Evolutionary conservation across 2,329 filamentous ascomycete species (phyloP).

Genomic region (Cytospora piceae): DNA sequence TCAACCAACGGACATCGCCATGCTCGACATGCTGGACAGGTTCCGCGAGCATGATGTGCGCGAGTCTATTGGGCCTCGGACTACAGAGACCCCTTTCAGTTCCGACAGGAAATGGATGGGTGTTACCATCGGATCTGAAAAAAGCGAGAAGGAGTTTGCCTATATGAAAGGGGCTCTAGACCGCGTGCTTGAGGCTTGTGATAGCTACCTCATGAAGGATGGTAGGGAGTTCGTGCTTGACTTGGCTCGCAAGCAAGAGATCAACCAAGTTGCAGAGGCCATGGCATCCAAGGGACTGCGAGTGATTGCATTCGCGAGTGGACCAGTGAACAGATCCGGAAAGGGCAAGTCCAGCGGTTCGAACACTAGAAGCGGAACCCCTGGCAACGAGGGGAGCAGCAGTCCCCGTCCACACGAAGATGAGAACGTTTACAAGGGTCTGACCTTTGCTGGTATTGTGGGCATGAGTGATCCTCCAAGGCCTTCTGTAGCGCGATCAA

Average conservation of each 20-base stretch:
- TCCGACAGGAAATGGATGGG: slow-evolving; percentile 99
- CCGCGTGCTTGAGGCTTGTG: slow-evolving; percentile 81
- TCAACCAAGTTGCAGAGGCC: slow-evolving; percentile 75
- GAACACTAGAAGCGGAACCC: slow-evolving; percentile 56
- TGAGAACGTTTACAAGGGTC: slow-evolving; percentile 78
- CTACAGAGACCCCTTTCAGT: slow-evolving; percentile 90
- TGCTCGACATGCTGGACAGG: slow-evolving; percentile 87
- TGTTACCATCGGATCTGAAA: slow-evolving; percentile 73
- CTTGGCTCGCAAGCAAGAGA: slow-evolving; percentile 72
- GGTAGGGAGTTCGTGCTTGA: slow-evolving; percentile 87
- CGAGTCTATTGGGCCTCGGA: slow-evolving; percentile 79
- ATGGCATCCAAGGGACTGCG: slow-evolving; percentile 91
- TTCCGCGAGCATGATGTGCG: slow-evolving; percentile 92
- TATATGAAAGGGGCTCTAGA: slow-evolving; percentile 97
- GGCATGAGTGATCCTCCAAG: slow-evolving; percentile 97
- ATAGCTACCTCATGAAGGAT: slow-evolving; percentile 85
- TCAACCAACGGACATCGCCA: slow-evolving; percentile 96
- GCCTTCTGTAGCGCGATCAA: slow-evolving; percentile 86
- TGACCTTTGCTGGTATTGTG: slow-evolving; percentile 89
- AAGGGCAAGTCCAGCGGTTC: slow-evolving; percentile 46
- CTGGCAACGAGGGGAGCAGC: slow-evolving; percentile 45
- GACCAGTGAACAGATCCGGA: slow-evolving; percentile 58
- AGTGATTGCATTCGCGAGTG: slow-evolving; percentile 92
- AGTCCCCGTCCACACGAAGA: slow-evolving; percentile 48
- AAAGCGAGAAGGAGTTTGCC: slow-evolving; percentile 73